Base-by-base conservation (phyloP, 345 rosid species). In the Erodium maritimum region DNA sequence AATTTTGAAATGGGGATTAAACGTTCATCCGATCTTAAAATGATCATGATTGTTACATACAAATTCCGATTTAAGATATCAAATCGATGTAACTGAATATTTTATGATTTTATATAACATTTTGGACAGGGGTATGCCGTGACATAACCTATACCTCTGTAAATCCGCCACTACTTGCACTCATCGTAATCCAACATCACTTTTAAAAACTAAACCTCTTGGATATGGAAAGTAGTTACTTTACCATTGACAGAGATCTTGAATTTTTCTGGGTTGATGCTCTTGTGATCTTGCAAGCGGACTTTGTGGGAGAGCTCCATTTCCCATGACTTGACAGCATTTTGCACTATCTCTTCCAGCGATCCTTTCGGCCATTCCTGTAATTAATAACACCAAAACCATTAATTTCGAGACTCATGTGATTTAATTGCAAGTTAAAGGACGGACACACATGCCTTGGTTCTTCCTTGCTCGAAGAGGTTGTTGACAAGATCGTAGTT, bases 281-380 rank as follows among this genome's bases (percentile, higher is more conserved):
- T 80, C 75, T 79, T 83, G 72, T 87, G 75, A 65, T 83, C 96
- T 52, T 76, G 79, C 24, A 87, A 73, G 23, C 74, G 82, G 42
- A 77, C 75, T 69, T 90, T 85, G 69, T 85, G 91, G 16, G 91
- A 83, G 19, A 87, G 61, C 65, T 91, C 96, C 96, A 82, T 79
- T 67, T 87, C 97, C 97, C 96, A 85, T 61, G 90, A 70, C 73
- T 87, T 85, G 20, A 91, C 66, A 1, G 95, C 96, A 23, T 80
- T 91, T 66, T 91, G 88, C 50, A 91, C 86, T 1, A 65, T 72
- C 69, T 85, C 97, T 78, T 85, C 97, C 10, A 85, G 57, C 5
- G 94, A 90, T 0, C 83, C 97, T 56, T 80, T 57, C 37, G 84
- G 75, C 97, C 94, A 90, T 52, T 73, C 95, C 95, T 86, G 67